Evolutionary conservation across 23 red algal species (phyloP), one percentile per base, ranked within the genome.

Genomic region (Cyanidioschyzon merolae): DNA sequence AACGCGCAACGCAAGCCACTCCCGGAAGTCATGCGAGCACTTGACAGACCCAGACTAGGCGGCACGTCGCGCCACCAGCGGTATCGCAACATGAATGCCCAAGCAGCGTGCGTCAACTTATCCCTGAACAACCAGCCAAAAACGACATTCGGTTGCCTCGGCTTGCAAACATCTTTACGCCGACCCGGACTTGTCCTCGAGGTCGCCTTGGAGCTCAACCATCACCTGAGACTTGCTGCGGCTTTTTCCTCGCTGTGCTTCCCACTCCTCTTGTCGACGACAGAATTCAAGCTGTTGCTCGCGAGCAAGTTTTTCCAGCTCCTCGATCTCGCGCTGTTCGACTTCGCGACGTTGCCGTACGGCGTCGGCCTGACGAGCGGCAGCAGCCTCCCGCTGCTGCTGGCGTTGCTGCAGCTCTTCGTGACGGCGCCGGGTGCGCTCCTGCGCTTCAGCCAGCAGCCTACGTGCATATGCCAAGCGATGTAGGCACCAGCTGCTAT

Each of bases 261-360:
- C 32, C 63, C 63, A 71, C 63, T 71, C 63, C 29, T 71, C n/a
- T 32, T 71, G 63, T 71, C 63, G 63, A 71, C 63, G 63, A 32
- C 2, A 7, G n/a, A 71, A 35, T 27, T 71, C 63, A 27, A 25
- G 63, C 63, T 71, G 63, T 71, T 71, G 63, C 29, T 71, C 63
- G n/a, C 21, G 63, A 25, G 63, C 63, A 7, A 71, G 21, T 35
- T 35, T 25, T 35, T 71, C 63, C 16, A 71, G 63, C 63, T 71
- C 63, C 16, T 15, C 63, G 12, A 12, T 27, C 63, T 71, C 63
- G 63, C 63, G 63, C 32, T 35, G 63, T 27, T 71, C 12, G 63
- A 27, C 63, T 35, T 71, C 63, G 29, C n/a, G n/a, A 32, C 63
- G 63, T 27, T 25, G n/a, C 12, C 32, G 63, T 3, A 7, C 29